A percentile compares a stretch with the other conserved stretches of the same genome.
These are phyloP conservation scores for Marchantia paleacea DNA, from an alignment of 225 moss, liverwort and hornwort species.

Conservation along the genomic window DNA sequence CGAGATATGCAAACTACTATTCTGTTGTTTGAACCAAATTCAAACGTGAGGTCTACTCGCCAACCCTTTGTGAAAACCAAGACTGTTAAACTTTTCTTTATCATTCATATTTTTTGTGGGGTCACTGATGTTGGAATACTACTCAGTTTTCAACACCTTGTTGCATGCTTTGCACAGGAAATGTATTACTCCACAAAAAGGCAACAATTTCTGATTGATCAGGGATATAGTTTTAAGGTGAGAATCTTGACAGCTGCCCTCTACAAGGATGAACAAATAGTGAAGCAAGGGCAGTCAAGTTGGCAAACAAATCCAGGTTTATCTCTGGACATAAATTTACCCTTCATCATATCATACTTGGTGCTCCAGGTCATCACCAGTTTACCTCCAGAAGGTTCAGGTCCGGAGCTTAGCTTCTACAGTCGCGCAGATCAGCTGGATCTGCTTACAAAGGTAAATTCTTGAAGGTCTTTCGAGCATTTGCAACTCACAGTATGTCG, in stretches of 20 bases:
- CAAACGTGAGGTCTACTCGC: no score
- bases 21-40: no score
- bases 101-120: not conserved
- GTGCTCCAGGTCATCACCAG: conserved; percentile 74
- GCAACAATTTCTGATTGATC: conserved; percentile 93
- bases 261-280: not conserved
- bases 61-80: not conserved
- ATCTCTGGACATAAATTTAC: not conserved
- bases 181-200: conserved; percentile 91
- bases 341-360: not conserved
- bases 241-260: not conserved
- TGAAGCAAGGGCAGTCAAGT: not conserved
- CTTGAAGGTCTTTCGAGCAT: not conserved
- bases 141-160: not conserved
- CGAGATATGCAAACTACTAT: no score
- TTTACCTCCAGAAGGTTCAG: conserved; percentile 75
- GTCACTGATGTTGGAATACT: not conserved
- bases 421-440: conserved; percentile 76
- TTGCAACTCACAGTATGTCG: not conserved
- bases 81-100: not conserved
- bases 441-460: conserved; percentile 71
- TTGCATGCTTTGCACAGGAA: conserved; percentile 47
- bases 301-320: not conserved
- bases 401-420: conserved; percentile 73
- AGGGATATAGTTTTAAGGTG: conserved; percentile 98